A percentile compares a stretch with the other conserved stretches of the same genome.
phyloP scores from a whole-genome alignment of 139 green algal genomes.

The Edaphochlamys debaryana region DNA sequence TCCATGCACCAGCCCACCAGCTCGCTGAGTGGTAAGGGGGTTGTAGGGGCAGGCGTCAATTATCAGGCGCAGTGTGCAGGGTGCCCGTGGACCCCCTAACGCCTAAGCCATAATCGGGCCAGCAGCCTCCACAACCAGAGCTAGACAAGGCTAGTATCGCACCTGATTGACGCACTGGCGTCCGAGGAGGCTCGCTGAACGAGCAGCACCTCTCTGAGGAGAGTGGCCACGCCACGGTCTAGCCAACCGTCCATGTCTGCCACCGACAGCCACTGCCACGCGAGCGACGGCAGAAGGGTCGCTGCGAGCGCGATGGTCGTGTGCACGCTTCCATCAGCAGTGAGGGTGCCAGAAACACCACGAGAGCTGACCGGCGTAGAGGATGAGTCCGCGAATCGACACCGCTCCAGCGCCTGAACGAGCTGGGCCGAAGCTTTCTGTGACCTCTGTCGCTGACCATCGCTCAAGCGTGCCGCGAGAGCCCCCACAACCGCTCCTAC shows the following conservation, averaged over 20 bases:
- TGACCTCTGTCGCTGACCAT: no score
- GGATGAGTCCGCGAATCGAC: no score
- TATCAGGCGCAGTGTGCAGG: not conserved
- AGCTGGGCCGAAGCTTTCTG: no score
- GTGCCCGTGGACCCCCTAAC: not conserved
- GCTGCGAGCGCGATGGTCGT: not conserved
- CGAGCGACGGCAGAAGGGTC: not conserved
- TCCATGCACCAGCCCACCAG: conserved; percentile 39
- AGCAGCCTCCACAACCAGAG: not conserved
- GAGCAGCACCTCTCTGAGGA: conserved; percentile 25
- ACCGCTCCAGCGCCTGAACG: no score
- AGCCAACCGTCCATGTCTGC: conserved; percentile 8
- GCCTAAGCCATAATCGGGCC: no score
- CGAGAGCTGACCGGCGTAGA: no score
- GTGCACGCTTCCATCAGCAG: no score
- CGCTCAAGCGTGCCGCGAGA: no score
- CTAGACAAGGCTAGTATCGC: not conserved
- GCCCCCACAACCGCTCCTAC: no score
- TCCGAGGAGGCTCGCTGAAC: conserved; percentile 12
- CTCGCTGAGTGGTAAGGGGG: not conserved
- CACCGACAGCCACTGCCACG: conserved; percentile 15
- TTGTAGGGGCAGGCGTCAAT: not conserved
- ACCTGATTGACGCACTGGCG: conserved; percentile 7
- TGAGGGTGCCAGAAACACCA: no score
- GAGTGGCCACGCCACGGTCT: not conserved